Evolutionary conservation across 2,329 filamentous ascomycete species (phyloP).

Genomic region (Geosmithia putterillii): DNA sequence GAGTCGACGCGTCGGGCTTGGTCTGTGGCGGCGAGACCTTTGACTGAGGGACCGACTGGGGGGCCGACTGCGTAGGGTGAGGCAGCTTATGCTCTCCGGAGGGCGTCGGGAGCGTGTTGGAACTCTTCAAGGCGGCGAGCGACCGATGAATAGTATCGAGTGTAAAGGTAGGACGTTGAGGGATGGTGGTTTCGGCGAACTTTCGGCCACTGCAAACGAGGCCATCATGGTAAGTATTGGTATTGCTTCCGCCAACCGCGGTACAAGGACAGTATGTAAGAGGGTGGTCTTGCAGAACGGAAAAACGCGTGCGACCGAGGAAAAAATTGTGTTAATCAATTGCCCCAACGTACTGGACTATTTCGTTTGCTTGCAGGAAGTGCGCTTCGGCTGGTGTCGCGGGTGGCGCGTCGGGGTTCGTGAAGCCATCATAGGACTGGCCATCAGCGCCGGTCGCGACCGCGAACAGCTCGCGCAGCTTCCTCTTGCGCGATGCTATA

Average conservation of each 20-base stretch:
- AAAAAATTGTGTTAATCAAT: slow-evolving; percentile 7
- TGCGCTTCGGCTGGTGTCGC: slow-evolving; percentile 37
- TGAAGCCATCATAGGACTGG: slow-evolving; percentile 46
- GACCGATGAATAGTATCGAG: slow-evolving; percentile 29
- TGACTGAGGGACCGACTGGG: not conserved
- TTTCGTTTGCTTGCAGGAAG: slow-evolving; percentile 44
- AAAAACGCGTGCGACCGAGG: slow-evolving; percentile 8
- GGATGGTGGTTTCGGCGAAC: slow-evolving; percentile 41
- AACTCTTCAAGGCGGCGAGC: slow-evolving; percentile 7
- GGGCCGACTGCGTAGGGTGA: not conserved
- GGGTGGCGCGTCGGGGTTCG: slow-evolving; percentile 42
- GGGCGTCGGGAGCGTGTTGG: not conserved
- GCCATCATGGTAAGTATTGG: slow-evolving; percentile 8
- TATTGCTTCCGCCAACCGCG: slow-evolving; percentile 3
- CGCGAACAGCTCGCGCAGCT: slow-evolving; percentile 75
- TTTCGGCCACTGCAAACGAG: slow-evolving; percentile 19
- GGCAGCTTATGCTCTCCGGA: slow-evolving; percentile 1
- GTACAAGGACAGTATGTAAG: not conserved
- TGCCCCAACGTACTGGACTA: slow-evolving; percentile 41
- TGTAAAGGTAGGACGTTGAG: slow-evolving; percentile 29
- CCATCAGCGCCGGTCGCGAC: slow-evolving; percentile 59
- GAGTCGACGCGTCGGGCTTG: not conserved
- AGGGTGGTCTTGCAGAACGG: not conserved
- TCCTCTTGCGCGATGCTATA: slow-evolving; percentile 78
- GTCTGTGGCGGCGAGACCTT: not conserved